Percentiles rank a stretch among this genome's conserved stretches.
These are phyloP conservation scores for Phytopythium mirpurense DNA, from an alignment of 352 stramenopile species.

Conservation along the genomic window DNA sequence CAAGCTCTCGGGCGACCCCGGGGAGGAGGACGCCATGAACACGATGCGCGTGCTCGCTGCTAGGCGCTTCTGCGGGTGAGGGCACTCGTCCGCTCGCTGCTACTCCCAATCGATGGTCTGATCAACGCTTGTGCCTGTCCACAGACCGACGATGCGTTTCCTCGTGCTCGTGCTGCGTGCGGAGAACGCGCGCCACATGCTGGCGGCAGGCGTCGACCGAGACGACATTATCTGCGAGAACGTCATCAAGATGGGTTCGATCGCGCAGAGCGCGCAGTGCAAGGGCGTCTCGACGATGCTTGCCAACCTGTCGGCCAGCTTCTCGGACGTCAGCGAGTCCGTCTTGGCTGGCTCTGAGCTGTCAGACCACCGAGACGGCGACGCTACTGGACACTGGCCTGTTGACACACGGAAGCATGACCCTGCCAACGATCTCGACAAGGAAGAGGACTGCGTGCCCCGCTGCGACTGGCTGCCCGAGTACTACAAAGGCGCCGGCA, in stretches of 20 bases:
- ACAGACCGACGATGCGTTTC: conserved; percentile 52
- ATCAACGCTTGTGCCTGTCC: background rate
- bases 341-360: background rate
- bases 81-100: too few species aligned
- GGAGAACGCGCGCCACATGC: conserved; percentile 74
- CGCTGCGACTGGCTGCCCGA: conserved; percentile 47
- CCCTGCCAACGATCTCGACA: background rate
- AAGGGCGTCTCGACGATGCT: conserved; percentile 83
- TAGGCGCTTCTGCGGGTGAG: conserved; percentile 68
- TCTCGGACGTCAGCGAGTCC: conserved; percentile 31
- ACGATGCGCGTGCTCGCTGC: conserved; percentile 78
- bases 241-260: conserved; percentile 82
- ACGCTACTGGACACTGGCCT: background rate
- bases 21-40: conserved; percentile 76
- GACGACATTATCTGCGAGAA: conserved; percentile 87
- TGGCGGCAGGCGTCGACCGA: conserved; percentile 62
- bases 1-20: conserved; percentile 66
- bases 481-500: conserved; percentile 73
- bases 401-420: background rate
- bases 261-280: conserved; percentile 73
- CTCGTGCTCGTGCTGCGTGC: conserved; percentile 73
- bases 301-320: conserved; percentile 73
- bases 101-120: too few species aligned
- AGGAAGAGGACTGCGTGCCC: background rate
- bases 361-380: background rate